Evolutionary conservation across 768 basidiomycete genomes (phyloP).

Genomic region (Pulveroboletus sp.): DNA sequence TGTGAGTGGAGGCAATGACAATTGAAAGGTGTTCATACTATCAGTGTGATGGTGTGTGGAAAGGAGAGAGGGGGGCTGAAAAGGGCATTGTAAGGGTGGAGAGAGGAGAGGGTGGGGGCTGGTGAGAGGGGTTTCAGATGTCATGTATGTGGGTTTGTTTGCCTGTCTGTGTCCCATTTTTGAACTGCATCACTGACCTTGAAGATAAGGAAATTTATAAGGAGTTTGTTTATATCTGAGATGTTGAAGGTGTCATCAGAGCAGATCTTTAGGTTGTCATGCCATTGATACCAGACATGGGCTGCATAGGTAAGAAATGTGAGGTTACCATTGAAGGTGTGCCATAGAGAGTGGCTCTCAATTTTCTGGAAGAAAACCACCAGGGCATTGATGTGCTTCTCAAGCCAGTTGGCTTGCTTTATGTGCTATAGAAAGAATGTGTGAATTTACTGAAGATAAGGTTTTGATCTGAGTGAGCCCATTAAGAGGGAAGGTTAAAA

Average conservation of each 20-base stretch:
- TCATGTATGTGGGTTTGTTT: too few species aligned
- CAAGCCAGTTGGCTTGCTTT: neutral
- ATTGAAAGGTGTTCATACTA: too few species aligned
- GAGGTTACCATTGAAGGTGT: neutral
- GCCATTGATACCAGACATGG: neutral
- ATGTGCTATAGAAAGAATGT: neutral
- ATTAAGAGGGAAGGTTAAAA: neutral
- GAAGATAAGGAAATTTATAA: neutral
- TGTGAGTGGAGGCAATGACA: too few species aligned
- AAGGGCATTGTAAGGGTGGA: too few species aligned
- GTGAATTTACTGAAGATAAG: neutral
- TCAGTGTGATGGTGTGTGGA: too few species aligned
- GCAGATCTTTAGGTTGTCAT: neutral
- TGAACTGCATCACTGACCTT: neutral
- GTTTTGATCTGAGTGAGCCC: neutral
- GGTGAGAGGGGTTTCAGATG: too few species aligned
- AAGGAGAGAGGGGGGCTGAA: too few species aligned
- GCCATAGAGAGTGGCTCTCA: neutral
- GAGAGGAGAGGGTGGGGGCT: too few species aligned
- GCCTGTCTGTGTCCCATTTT: too few species aligned
- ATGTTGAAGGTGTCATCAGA: neutral
- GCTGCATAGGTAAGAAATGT: neutral
- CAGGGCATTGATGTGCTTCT: neutral
- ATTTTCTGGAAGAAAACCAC: neutral
- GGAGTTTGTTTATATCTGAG: neutral